A percentile compares a stretch with the other conserved stretches of the same genome.
Conservation (phyloP, 768 basidiomycete species). For the Tulasnella calospora region DNA sequence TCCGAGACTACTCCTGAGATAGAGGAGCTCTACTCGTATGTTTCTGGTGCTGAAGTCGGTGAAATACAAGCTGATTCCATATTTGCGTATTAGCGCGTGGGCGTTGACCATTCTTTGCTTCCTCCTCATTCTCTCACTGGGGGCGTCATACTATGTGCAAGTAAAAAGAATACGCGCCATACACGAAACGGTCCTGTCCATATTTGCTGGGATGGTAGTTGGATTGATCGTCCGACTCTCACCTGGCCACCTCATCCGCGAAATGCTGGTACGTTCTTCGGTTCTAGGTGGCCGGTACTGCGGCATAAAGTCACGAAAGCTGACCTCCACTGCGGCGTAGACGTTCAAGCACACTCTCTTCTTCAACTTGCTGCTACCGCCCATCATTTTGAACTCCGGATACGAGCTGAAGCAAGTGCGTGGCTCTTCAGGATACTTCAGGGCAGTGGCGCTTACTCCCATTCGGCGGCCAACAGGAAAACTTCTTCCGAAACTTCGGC, state of each 20-base stretch:
- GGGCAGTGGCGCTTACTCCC: not conserved
- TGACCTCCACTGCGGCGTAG: constrained; percentile 42
- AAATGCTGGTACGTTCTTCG: constrained; percentile 80
- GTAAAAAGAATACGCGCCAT: constrained; percentile 92
- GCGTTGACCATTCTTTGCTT: constrained; percentile 89
- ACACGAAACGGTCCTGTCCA: constrained; percentile 93
- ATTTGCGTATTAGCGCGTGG: constrained; percentile 50
- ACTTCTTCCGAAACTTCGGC: constrained; percentile 97
- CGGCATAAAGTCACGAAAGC: not conserved
- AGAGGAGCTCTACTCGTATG: constrained; percentile 30
- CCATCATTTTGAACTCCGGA: constrained; percentile 96
- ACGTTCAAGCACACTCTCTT: constrained; percentile 96
- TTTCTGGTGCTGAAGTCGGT: not conserved
- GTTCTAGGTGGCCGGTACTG: constrained; percentile 25
- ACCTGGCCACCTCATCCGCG: constrained; percentile 89
- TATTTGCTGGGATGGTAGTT: constrained; percentile 94
- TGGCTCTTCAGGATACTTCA: constrained; percentile 3
- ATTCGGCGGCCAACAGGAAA: constrained; percentile 56
- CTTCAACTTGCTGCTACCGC: constrained; percentile 96
- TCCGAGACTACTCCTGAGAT: constrained; percentile 25
- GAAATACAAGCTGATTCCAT: not conserved
- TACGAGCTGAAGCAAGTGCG: constrained; percentile 93
- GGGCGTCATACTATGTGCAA: constrained; percentile 97
- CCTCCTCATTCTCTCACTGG: constrained; percentile 88
- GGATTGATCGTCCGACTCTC: constrained; percentile 84